Evolutionary conservation across 805 yeast genomes (phyloP).

Genomic region (Kurtzmaniella fragi): DNA sequence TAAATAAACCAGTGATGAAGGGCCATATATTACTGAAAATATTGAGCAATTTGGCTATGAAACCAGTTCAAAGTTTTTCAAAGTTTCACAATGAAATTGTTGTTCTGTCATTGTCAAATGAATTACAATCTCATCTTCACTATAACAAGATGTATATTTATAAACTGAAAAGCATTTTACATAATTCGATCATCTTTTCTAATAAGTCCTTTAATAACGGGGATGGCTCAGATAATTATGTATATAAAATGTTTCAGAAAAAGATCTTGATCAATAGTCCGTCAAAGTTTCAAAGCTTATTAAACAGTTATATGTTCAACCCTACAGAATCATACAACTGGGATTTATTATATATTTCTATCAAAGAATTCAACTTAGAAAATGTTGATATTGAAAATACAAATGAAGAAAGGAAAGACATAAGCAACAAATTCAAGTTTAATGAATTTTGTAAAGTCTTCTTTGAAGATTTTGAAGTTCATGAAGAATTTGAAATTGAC

Average conservation of each 20-base stretch:
- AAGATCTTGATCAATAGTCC: conserved; percentile 49
- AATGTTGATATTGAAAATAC: neutral
- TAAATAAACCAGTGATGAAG: conserved; percentile 9
- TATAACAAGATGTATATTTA: conserved; percentile 19
- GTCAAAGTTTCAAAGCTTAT: conserved; percentile 43
- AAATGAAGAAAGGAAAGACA: neutral
- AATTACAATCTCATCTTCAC: conserved; percentile 19
- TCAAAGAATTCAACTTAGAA: conserved; percentile 40
- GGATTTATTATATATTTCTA: conserved; percentile 39
- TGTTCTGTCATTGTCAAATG: conserved; percentile 29
- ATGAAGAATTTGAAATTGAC: conserved; percentile 9
- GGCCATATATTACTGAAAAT: conserved; percentile 7
- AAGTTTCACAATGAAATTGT: conserved; percentile 21
- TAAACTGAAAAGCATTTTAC: conserved; percentile 39
- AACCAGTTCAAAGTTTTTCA: conserved; percentile 14
- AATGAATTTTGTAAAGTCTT: conserved; percentile 12
- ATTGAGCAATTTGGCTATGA: conserved; percentile 23
- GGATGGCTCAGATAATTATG: conserved; percentile 11
- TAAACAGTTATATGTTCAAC: conserved; percentile 42
- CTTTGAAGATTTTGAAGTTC: conserved; percentile 10
- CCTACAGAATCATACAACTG: conserved; percentile 39
- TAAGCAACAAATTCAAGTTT: conserved; percentile 9
- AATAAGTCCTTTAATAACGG: conserved; percentile 29
- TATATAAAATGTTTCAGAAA: conserved; percentile 43
- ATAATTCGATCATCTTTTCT: conserved; percentile 49